Evolutionary conservation across 2,329 filamentous ascomycete genomes (phyloP), one percentile per base, ranked within the genome.

Genomic region (Colletotrichum costaricense): DNA sequence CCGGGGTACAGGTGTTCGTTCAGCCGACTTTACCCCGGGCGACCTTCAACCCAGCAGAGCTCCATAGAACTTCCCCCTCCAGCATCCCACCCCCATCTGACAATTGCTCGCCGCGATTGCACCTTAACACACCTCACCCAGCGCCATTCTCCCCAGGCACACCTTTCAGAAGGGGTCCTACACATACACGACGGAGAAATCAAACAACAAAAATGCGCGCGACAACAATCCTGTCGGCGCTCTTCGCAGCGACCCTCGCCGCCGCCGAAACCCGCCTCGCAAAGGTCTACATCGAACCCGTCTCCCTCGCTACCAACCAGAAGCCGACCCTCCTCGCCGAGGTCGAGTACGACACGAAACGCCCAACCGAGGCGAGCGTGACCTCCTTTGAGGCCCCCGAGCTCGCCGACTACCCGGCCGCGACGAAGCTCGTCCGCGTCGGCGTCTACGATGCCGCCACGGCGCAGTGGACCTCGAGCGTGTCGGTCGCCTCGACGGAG

Each of bases 381-480:
- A 75, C 85, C 58, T 85, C 86, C 35, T 93, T 90, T 82, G 88
- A 91, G 74, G 84, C 87, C 1, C 90, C 90, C 54, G 87, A 89
- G 58, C 79, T 90, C 28, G 30, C 62, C 46, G 35, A 55, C 30
- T 49, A 82, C 7, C 79, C 60, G 11, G 24, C 63, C 22, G 5
- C 35, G 35, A 69, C 84, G 5, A 77, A 79, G n/a, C 85, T 90
- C 11, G 84, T 92, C 64, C 89, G 90, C 74, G 82, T 92, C 62
- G 91, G 91, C 52, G 78, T 89, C 73, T 92, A 88, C 82, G 87
- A 91, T 80, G 75, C 83, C 26, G 78, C 82, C 28, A 77, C 85
- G 12, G 77, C 79, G 60, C 74, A 76, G 55, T 92, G 90, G 90
- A 80, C 82, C 38, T 88, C 87, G 30, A 87, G 88, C 30, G 89